Base-by-base conservation (phyloP, 768 basidiomycete genomes). In the Trametes villosa region DNA sequence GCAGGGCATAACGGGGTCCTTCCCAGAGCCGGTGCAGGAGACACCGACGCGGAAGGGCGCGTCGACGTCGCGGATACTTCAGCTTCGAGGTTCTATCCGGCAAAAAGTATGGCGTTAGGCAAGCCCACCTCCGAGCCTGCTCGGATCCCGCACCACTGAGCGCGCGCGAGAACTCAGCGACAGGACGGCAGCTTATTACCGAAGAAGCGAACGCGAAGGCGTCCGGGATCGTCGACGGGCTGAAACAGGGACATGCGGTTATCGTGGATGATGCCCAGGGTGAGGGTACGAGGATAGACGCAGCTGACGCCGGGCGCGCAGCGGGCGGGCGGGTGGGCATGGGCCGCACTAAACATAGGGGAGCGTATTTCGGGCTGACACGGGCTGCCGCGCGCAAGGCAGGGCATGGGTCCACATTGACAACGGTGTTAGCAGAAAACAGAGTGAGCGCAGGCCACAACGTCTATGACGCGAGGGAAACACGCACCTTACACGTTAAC, bases 371-470 rank as follows among this genome's bases (percentile, higher is more conserved):
- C 30, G 29, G 9, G 30, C 12, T 17, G 8, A 38, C 4, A n/a
- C 5, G 24, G 36, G 11, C 9, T 22, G 17, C 27, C 27, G 30
- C 40, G 18, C n/a, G 27, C 18, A 3, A 33, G 6, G 41, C 6
- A 9, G 27, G 45, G 18, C 47, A 40, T 62, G 56, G 61, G 61
- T 63, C 61, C 61, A 48, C 56, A 49, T 57, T 42, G 50, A 42
- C 56, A 31, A 30, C 26, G 15, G 29, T 62, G 61, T 57, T 38
- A 12, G 57, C 34, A 51, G 48, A 50, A 53, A n/a, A 13, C 26
- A n/a, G 20, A 61, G 26, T 31, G 22, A 49, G 52, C 53, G 29
- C 24, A 27, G 26, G 29, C 5, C 36, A 29, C 41, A 45, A n/a
- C n/a, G 59, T 36, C 26, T 17, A 34, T 34, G 30, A n/a, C 20